phyloP scores from a whole-genome alignment of 169 alveolate genomes.

The Eimeria falciformis region DNA sequence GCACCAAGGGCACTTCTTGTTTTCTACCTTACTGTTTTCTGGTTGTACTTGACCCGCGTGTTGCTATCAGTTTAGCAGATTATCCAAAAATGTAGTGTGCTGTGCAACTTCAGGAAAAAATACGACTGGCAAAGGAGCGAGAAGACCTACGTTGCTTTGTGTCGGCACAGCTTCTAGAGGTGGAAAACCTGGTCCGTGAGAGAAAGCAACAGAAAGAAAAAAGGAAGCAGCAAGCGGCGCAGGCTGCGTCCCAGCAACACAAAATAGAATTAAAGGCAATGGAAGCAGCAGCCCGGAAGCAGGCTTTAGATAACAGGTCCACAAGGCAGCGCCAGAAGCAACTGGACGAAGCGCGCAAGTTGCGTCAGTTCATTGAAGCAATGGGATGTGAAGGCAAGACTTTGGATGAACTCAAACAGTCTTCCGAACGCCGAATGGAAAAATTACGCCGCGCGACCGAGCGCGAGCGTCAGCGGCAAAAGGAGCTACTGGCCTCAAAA shows the following conservation, averaged over 20 bases:
- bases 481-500: conserved; percentile 48
- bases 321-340: conserved; percentile 48
- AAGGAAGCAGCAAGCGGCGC: conserved; percentile 31
- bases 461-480: conserved; percentile 67
- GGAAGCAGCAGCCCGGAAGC: conserved; percentile 53
- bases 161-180: conserved; percentile 60
- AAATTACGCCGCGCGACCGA: conserved; percentile 59
- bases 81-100: no score
- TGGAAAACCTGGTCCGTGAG: conserved; percentile 55
- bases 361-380: conserved; percentile 62
- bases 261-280: conserved; percentile 9
- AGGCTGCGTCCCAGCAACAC: conserved; percentile 32
- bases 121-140: conserved; percentile 41
- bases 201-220: conserved; percentile 62
- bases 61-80: no score
- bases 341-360: conserved; percentile 62
- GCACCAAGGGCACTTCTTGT: no score
- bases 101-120: conserved; percentile 42
- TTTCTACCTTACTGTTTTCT: no score
- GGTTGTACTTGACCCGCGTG: no score
- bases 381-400: conserved; percentile 72
- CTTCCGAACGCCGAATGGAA: conserved; percentile 59
- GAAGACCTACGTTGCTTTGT: conserved; percentile 64
- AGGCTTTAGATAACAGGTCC: conserved; percentile 4
- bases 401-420: conserved; percentile 58